phyloP scores from a whole-genome alignment of 2,329 filamentous ascomycete genomes.

The Trichoderma hamatum region DNA sequence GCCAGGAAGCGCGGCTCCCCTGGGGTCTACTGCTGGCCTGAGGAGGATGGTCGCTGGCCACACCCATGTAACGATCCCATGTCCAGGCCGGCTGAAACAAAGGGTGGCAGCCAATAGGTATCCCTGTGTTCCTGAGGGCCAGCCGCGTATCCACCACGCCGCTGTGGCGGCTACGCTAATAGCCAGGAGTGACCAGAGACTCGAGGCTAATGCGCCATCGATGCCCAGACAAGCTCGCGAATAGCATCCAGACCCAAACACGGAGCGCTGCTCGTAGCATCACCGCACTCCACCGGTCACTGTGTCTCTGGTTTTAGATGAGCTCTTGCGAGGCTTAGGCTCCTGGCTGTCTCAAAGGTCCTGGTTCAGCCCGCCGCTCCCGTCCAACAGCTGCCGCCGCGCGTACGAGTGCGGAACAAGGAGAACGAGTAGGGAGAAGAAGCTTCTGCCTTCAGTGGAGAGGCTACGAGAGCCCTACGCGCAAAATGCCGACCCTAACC shows the following conservation, averaged over 20 bases:
- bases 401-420: conserved; percentile 23
- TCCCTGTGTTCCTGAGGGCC: conserved; percentile 7
- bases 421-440: neutral
- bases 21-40: neutral
- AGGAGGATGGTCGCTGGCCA: conserved; percentile 6
- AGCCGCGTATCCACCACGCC: conserved; percentile 12
- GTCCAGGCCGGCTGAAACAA: conserved; percentile 13
- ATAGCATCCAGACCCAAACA: conserved; percentile 12
- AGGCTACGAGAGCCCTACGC: neutral
- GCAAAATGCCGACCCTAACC: neutral
- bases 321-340: conserved; percentile 16
- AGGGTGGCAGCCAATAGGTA: conserved; percentile 16
- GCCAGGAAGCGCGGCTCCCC: conserved; percentile 10
- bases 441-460: neutral
- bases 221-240: neutral
- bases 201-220: neutral
- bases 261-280: conserved; percentile 7
- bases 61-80: conserved; percentile 5
- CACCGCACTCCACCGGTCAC: conserved; percentile 5
- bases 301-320: conserved; percentile 17
- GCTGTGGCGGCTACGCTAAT: conserved; percentile 19
- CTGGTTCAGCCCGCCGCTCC: neutral
- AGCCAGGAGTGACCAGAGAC: neutral
- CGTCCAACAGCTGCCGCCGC: conserved; percentile 12
- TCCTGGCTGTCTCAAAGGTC: conserved; percentile 1